Evolutionary conservation across 2,329 filamentous ascomycete species (phyloP), one percentile per base, ranked within the genome.

Genomic region (Blumeria hordei): DNA sequence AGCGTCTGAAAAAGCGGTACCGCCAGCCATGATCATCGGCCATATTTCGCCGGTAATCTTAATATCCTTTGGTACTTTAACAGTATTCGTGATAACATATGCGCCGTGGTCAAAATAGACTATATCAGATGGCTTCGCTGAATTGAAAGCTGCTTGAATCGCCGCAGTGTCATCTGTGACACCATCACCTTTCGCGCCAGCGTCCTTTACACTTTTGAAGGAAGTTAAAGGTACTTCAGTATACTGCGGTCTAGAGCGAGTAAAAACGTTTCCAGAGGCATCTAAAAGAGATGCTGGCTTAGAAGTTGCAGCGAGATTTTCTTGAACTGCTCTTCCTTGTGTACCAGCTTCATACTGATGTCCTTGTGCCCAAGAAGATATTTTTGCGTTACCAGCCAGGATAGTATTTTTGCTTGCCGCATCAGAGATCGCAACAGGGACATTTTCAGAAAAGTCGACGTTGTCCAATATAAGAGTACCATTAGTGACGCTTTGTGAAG

Each of bases 31-130:
- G 67, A 96, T 83, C 58, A 94, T 70, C 2, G 90, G 83, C 85
- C 86, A 94, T 65, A 93, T 80, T 69, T 95, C 88, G 62, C 90
- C 90, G 7, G 85, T 85, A 65, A 96, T 88, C 69, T 81, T 84
- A 70, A 90, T 80, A 64, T 87, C 77, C 71, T 83, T 83, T 56
- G 84, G 84, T 8, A 88, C 74, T 60, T 76, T 75, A 66, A 88
- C 70, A 0, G 84, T 88, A 61, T 77, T 72, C 45, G 76, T 80
- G 60, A 88, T 70, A 55, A 84, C 67, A 66, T 88, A 65, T 16
- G 63, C 64, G 43, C 85, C 85, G 62, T 83, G 80, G 63, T 86
- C 82, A 60, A 90, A 82, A 69, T 80, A 88, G 56, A 85, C 74
- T 58, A 90, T 67, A 61, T 83, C 74, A 59, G 78, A 78, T 0